These are phyloP conservation scores for Lipomyces starkeyi DNA, from an alignment of 805 yeast genomes.

Conservation along the genomic window DNA sequence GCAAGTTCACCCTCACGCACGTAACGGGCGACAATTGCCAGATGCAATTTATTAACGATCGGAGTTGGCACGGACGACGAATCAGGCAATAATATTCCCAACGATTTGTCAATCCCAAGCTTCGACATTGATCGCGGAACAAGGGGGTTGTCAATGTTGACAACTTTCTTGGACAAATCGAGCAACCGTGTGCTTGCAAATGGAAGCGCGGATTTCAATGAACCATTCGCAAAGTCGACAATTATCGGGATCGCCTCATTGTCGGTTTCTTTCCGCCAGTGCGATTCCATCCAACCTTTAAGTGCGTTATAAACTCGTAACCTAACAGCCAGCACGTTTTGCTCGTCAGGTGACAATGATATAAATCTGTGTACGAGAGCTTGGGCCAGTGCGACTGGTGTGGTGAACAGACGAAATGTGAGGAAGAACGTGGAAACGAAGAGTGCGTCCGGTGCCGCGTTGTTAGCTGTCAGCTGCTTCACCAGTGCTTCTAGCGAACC, in stretches of 20 bases:
- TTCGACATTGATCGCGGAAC: conserved; percentile 38
- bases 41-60: conserved; percentile 28
- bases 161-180: conserved; percentile 26
- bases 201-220: conserved; percentile 19
- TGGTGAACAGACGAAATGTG: conserved; percentile 77
- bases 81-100: conserved; percentile 34
- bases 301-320: conserved; percentile 63
- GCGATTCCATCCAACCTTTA: conserved; percentile 87
- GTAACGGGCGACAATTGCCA: conserved; percentile 23
- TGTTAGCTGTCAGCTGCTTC: conserved; percentile 80
- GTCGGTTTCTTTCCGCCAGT: conserved; percentile 58
- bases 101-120: conserved; percentile 26
- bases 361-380: conserved; percentile 68
- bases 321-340: conserved; percentile 26
- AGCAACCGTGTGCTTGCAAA: conserved; percentile 27
- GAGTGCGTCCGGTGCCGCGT: conserved; percentile 57
- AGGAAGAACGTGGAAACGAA: conserved; percentile 72
- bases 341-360: conserved; percentile 34
- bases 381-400: conserved; percentile 65
- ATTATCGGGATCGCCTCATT: conserved; percentile 36
- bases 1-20: conserved; percentile 12
- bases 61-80: conserved; percentile 37
- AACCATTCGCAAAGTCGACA: conserved; percentile 33
- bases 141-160: conserved; percentile 19
- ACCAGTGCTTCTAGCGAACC: conserved; percentile 81